phyloP scores from a whole-genome alignment of 768 basidiomycete species.

The Termitomyces sp. region DNA sequence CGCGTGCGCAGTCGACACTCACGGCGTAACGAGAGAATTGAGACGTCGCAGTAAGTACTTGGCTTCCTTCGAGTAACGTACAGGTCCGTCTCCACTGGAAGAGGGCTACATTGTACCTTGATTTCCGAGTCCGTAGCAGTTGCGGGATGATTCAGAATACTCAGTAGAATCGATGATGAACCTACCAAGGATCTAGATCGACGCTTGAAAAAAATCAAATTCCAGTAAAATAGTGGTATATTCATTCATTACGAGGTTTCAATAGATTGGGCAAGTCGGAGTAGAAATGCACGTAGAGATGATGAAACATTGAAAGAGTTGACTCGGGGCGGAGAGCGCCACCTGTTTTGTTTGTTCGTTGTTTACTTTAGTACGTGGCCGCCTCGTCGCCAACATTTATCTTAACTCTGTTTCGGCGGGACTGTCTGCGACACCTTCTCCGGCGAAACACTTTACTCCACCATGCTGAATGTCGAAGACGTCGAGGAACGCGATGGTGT shows the following conservation, averaged over 20 bases:
- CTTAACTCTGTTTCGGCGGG: conserved; percentile 22
- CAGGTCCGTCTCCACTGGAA: not conserved
- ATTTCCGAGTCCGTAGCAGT: not conserved
- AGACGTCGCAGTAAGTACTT: not conserved
- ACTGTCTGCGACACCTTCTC: conserved; percentile 39
- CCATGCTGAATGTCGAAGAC: conserved; percentile 88
- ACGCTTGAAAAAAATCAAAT: not conserved
- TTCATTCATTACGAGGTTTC: not conserved
- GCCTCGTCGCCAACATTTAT: conserved; percentile 14
- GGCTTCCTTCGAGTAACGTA: not conserved
- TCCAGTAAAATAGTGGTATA: not conserved
- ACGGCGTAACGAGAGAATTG: not conserved
- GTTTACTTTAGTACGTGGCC: conserved; percentile 34
- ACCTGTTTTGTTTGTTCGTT: conserved; percentile 25
- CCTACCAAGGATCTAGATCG: not conserved
- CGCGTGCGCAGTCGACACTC: not conserved
- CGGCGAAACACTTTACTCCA: conserved; percentile 24
- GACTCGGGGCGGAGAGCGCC: conserved; percentile 11
- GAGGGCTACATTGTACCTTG: not conserved
- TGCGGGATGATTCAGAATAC: not conserved
- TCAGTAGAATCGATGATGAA: too few relatives aligned
- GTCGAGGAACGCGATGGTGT: conserved; percentile 95
- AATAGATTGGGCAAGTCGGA: not conserved
- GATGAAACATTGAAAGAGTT: not conserved
- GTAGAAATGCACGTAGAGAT: conserved; percentile 1